Conservation (phyloP, 2,329 filamentous ascomycete genomes). For the Diaporthe sp. region DNA sequence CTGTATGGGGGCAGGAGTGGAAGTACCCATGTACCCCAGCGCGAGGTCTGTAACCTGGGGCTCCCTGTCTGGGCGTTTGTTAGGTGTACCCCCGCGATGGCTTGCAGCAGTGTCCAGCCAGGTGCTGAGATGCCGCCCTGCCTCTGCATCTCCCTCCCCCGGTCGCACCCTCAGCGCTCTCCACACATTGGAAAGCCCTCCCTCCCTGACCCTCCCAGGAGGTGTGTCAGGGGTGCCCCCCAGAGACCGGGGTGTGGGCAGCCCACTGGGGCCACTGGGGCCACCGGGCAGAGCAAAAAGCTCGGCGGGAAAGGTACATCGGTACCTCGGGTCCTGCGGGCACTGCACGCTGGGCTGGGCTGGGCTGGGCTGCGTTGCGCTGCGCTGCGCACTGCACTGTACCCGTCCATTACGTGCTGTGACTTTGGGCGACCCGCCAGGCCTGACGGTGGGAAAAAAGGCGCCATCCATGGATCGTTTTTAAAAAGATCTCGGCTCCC, state of each 20-base stretch:
- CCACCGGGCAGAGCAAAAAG: constrained; percentile 21
- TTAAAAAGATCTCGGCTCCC: constrained; percentile 47
- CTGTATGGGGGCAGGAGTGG: neutral
- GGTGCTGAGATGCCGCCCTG: neutral
- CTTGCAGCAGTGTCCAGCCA: constrained; percentile 21
- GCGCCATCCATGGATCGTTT: constrained; percentile 35
- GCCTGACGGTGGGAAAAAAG: constrained; percentile 35
- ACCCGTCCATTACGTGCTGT: constrained; percentile 39
- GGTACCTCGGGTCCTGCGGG: constrained; percentile 24
- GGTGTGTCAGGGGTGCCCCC: constrained; percentile 37
- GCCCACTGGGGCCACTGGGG: constrained; percentile 26
- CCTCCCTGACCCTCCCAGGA: constrained; percentile 38
- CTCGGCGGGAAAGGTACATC: constrained; percentile 19
- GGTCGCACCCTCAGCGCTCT: constrained; percentile 34
- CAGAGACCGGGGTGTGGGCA: constrained; percentile 30
- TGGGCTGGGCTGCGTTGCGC: neutral
- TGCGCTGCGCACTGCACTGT: constrained; percentile 29
- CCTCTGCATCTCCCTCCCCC: constrained; percentile 28
- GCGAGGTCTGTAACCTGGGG: constrained; percentile 5
- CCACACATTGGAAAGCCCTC: constrained; percentile 29
- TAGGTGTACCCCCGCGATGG: constrained; percentile 31
- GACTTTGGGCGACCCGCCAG: constrained; percentile 31
- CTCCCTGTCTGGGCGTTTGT: constrained; percentile 19
- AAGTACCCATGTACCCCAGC: neutral
- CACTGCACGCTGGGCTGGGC: too few species aligned